Conservation (phyloP, 225 moss, liverwort and hornwort species). For the Straminergon stramineum region DNA sequence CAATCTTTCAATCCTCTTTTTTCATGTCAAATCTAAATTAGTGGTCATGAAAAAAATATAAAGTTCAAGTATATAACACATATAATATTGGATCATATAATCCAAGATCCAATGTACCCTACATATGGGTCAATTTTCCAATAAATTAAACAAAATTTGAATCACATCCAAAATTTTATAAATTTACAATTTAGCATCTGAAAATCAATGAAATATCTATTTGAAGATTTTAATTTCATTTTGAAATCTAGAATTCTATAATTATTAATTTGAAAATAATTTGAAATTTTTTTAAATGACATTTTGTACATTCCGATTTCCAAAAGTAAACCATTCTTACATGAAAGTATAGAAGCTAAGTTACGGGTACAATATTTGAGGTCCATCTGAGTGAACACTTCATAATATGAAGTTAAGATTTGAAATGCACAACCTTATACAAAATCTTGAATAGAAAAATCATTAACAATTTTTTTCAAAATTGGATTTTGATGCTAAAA, state of each 20-base stretch:
- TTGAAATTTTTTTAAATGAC: no score
- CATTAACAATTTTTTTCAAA: background rate
- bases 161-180: background rate
- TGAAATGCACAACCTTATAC: no score
- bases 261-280: no score
- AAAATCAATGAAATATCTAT: background rate
- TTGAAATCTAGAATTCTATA: background rate
- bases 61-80: background rate
- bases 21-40: background rate
- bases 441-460: no score
- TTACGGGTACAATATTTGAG: background rate
- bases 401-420: background rate
- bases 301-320: background rate
- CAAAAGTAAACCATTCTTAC: background rate
- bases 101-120: background rate
- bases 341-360: rapidly evolving
- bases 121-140: rapidly evolving
- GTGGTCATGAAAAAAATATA: background rate
- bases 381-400: no score
- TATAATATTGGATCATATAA: no score
- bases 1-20: background rate
- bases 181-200: background rate
- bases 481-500: background rate
- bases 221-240: background rate
- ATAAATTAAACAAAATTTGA: background rate